Evolutionary conservation across 306 rosid species (phyloP).

Genomic region (cucumber (Cucumis sativus)): DNA sequence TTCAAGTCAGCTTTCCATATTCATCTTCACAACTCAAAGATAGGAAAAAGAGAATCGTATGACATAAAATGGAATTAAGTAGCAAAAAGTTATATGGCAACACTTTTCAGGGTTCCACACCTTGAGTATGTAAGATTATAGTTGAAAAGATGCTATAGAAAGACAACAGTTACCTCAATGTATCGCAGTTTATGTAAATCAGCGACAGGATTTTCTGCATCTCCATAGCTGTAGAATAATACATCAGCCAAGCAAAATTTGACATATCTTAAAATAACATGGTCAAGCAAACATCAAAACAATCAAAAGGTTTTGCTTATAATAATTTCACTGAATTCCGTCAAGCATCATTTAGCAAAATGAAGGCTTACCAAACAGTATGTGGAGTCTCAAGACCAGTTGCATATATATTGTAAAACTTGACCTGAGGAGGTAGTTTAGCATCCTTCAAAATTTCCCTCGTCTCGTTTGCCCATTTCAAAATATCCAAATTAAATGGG

Average conservation of each 20-base stretch:
- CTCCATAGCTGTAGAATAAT: conserved; percentile 65
- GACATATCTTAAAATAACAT: not conserved
- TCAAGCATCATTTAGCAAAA: not conserved
- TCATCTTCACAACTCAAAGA: not conserved
- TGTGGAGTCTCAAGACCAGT: conserved; percentile 61
- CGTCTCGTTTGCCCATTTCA: conserved; percentile 83
- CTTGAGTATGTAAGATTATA: not conserved
- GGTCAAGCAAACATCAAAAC: not conserved
- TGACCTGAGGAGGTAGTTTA: conserved; percentile 72
- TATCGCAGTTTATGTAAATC: conserved; percentile 49
- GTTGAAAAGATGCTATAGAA: not conserved
- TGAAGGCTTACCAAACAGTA: conserved; percentile 60
- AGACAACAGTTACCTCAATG: conserved; percentile 38
- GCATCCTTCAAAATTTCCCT: conserved; percentile 52
- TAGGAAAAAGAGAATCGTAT: not conserved
- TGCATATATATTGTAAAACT: conserved; percentile 88
- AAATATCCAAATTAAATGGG: conserved; percentile 68
- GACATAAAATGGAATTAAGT: not conserved
- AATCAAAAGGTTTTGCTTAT: not conserved
- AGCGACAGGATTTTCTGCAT: conserved; percentile 46
- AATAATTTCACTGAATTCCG: not conserved
- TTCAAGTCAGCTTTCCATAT: conserved; percentile 11
- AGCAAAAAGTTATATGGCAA: not conserved
- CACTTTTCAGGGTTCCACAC: not conserved
- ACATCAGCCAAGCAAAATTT: not conserved